Base-by-base conservation (phyloP, 1,139 yeast genomes). In the Nakaseomyces nivariensis region DNA sequence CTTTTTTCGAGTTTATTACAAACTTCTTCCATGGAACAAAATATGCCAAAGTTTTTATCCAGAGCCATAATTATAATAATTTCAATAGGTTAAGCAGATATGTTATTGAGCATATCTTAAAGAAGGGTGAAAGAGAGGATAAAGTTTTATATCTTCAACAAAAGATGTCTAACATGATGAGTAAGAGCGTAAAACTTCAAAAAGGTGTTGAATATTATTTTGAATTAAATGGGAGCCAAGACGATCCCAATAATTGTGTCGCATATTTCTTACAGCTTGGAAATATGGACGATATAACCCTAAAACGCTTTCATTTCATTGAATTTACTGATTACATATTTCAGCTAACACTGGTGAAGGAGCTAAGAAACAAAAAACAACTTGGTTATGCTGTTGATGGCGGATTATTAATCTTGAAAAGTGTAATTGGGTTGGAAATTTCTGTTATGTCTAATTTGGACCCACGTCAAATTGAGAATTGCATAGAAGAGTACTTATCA, bases 191-290 rank as follows among this genome's bases (percentile, higher is more conserved):
- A 4, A 41, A 68, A 1, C 62, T 79, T 1, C 55, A 56, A 0
- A 62, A 67, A 0, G 76, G 78, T 0, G 64, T 62, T 2, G 67
- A 71, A 48, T 72, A 62, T 49, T 56, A 59, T 24, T 59, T 66
- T 44, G 62, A 67, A 13, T 59, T 64, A 17, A 32, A 47, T 1
- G 67, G 70, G 0, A 69, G 73, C 27, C 58, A 64, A 17, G 66
- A 61, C 17, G 85, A 80, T 57, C 75, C 75, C 3, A 73, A 76
- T 38, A 77, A 73, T 54, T 67, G 79, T 1, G 64, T 79, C 3
- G 72, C 72, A 7, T 71, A 72, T 55, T 82, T 76, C 56, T 62
- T 81, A 34, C 85, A 82, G 61, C 67, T 81, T 1, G 86, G 86
- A 0, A 48, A 54, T 2, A 66, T 82, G 49, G 60, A 63, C 1